These are phyloP conservation scores for Raffaelea albimanens DNA, from an alignment of 2,329 filamentous ascomycete genomes.

Conservation along the genomic window DNA sequence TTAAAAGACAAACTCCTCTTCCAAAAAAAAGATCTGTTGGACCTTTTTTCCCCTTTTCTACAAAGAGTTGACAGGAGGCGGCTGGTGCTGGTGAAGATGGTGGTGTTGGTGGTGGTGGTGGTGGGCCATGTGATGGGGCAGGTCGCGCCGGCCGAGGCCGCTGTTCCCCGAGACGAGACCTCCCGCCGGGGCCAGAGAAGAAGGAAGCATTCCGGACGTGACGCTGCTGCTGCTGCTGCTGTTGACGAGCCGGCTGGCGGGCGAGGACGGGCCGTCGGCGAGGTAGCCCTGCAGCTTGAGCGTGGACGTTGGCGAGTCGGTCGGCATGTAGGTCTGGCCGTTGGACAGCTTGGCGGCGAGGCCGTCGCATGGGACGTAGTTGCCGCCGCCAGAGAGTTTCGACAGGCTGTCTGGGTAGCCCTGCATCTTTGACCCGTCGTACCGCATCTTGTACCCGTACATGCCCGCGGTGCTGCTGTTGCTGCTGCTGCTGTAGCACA, in stretches of 20 bases:
- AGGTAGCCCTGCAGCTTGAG: not conserved
- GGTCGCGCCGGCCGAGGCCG: too few relatives aligned
- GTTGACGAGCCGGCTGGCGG: not conserved
- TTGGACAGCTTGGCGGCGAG: constrained; percentile 13
- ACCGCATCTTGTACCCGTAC: too few relatives aligned
- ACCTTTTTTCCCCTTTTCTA: not conserved
- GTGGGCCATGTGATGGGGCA: too few relatives aligned
- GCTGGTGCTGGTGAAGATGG: too few relatives aligned
- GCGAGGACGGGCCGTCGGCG: not conserved
- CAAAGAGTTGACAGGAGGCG: not conserved
- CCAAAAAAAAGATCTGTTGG: not conserved
- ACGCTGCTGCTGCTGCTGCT: not conserved
- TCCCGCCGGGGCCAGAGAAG: too few relatives aligned
- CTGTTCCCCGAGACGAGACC: too few relatives aligned
- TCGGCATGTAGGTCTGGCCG: constrained; percentile 24
- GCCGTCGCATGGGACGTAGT: not conserved
- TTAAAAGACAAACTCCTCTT: not conserved
- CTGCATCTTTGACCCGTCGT: not conserved
- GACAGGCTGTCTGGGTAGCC: not conserved
- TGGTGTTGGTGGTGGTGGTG: too few relatives aligned
- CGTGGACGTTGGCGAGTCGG: constrained; percentile 1
- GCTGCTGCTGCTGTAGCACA: too few relatives aligned
- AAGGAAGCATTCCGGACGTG: too few relatives aligned
- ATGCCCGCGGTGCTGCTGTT: too few relatives aligned
- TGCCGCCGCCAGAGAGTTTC: not conserved